Conservation (phyloP, 2,329 filamentous ascomycete species). For the Lecanoromycetidae sp. region DNA sequence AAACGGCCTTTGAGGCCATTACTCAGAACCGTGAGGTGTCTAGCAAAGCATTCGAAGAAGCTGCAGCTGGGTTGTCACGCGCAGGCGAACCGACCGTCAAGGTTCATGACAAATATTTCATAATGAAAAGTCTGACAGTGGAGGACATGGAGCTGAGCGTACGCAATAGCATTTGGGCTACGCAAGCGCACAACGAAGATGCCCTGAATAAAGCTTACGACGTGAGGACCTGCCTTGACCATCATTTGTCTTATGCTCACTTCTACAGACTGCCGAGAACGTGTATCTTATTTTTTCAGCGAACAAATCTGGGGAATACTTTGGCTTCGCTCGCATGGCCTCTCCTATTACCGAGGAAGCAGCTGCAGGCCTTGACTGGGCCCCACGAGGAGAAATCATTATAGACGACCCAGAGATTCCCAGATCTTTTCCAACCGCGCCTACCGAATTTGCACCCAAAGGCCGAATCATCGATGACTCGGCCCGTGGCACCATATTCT, state of each 20-base stretch:
- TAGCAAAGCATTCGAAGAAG: conserved; percentile 13
- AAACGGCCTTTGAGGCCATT: conserved; percentile 14
- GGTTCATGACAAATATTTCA: conserved; percentile 67
- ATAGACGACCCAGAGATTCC: conserved; percentile 54
- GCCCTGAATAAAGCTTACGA: conserved; percentile 69
- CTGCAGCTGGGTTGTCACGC: conserved; percentile 18
- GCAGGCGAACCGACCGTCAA: conserved; percentile 22
- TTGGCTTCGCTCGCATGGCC: conserved; percentile 83
- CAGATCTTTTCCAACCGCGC: conserved; percentile 66
- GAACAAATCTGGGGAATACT: conserved; percentile 95
- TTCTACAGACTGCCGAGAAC: conserved; percentile 55
- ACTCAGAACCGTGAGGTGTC: conserved; percentile 13
- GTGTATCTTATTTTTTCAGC: conserved; percentile 92
- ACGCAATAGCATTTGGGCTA: conserved; percentile 83
- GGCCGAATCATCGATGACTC: conserved; percentile 88
- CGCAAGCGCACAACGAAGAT: conserved; percentile 87
- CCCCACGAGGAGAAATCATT: conserved; percentile 47
- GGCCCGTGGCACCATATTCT: conserved; percentile 89
- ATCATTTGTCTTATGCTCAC: conserved; percentile 6
- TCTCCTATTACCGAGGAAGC: conserved; percentile 73
- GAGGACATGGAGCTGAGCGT: conserved; percentile 84
- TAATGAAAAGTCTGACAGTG: conserved; percentile 82
- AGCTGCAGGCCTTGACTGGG: conserved; percentile 55
- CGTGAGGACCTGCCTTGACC: conserved; percentile 36
- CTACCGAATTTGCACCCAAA: conserved; percentile 64